Conservation (phyloP, 2,329 filamentous ascomycete genomes). For the Zasmidium citrigriseum region DNA sequence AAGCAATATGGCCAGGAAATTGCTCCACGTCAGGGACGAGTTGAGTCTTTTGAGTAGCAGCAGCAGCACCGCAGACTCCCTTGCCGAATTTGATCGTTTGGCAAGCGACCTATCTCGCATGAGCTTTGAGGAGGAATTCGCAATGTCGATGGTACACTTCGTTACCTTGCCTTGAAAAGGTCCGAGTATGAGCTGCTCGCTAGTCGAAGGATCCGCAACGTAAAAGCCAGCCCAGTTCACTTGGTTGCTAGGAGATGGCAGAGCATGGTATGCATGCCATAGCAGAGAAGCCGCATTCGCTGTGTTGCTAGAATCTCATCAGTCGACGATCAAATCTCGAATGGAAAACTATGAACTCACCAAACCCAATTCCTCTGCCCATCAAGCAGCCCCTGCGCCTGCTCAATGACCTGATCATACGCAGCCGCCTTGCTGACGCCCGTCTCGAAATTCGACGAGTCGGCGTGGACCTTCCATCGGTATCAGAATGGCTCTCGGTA, state of each 20-base stretch:
- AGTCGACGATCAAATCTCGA: background rate
- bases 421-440: constrained; percentile 70
- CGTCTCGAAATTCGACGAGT: constrained; percentile 70
- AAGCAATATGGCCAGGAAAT: constrained; percentile 81
- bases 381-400: constrained; percentile 68
- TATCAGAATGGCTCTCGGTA: background rate
- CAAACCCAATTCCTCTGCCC: constrained; percentile 77
- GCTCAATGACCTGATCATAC: constrained; percentile 71
- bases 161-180: constrained; percentile 73
- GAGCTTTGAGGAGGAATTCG: background rate
- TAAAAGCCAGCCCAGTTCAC: constrained; percentile 88
- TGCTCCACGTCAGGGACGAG: constrained; percentile 67
- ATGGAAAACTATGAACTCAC: constrained; percentile 7
- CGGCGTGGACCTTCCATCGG: constrained; percentile 65
- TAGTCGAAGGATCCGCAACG: constrained; percentile 56
- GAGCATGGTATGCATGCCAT: constrained; percentile 77
- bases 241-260: constrained; percentile 63
- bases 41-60: constrained; percentile 61
- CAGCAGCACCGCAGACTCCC: constrained; percentile 76
- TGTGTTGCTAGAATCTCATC: constrained; percentile 61
- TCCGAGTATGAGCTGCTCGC: constrained; percentile 67
- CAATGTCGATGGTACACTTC: background rate
- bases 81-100: constrained; percentile 72
- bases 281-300: constrained; percentile 74
- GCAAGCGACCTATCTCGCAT: constrained; percentile 56